Conservation (phyloP, 164 flowering plant species). For the Piper betle region DNA sequence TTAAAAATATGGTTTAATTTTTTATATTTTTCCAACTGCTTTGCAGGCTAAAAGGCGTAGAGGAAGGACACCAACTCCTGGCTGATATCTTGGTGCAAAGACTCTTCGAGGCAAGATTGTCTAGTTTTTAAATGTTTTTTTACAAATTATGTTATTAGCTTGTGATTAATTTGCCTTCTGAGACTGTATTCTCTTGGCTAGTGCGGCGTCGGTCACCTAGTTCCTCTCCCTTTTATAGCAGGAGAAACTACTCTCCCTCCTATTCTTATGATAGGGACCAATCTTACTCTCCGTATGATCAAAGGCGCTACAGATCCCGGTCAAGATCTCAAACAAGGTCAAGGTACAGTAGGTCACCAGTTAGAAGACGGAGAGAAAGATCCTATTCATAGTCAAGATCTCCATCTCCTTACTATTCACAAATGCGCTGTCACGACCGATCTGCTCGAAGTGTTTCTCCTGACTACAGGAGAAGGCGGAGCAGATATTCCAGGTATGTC, state of each 20-base stretch:
- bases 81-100: constrained; percentile 66
- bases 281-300: neutral
- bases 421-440: neutral
- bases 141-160: too few relatives aligned
- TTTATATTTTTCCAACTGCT: too few relatives aligned
- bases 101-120: constrained; percentile 35
- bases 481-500: neutral
- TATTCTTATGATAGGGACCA: constrained; percentile 1
- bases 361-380: constrained; percentile 4
- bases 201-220: constrained; percentile 12
- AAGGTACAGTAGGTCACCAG: constrained; percentile 5
- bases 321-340: neutral
- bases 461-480: neutral
- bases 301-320: neutral
- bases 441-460: constrained; percentile 2
- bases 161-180: neutral
- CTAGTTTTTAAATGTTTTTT: neutral
- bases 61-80: constrained; percentile 91
- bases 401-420: constrained; percentile 1
- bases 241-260: neutral
- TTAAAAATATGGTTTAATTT: too few relatives aligned
- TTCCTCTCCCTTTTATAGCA: constrained; percentile 5
- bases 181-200: neutral
- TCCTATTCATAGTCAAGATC: constrained; percentile 6
- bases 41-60: constrained; percentile 60